phyloP scores from a whole-genome alignment of 768 basidiomycete genomes.

The Boletus huronensis region DNA sequence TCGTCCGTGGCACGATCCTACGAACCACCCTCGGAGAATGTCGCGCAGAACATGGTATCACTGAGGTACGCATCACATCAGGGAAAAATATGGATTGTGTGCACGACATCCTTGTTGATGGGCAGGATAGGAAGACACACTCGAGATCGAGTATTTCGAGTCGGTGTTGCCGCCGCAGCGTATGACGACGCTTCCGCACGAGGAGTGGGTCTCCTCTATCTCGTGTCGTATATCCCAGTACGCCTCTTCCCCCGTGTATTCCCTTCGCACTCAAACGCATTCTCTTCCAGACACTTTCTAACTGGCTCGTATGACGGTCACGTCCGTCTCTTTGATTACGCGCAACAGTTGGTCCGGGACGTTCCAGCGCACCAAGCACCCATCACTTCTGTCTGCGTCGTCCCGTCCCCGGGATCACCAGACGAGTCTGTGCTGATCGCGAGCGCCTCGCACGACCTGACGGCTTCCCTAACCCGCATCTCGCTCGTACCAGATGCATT shows the following conservation, averaged over 20 bases:
- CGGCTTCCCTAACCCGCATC: slow-evolving; percentile 50
- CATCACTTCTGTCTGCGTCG: slow-evolving; percentile 59
- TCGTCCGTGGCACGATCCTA: slow-evolving; percentile 76
- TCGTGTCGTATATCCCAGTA: slow-evolving; percentile 14
- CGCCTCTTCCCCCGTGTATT: neutral
- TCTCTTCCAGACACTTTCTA: slow-evolving; percentile 53
- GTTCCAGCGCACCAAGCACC: slow-evolving; percentile 58
- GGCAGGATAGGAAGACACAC: slow-evolving; percentile 69
- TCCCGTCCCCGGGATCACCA: slow-evolving; percentile 37
- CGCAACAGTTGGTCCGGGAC: slow-evolving; percentile 52
- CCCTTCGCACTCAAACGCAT: neutral
- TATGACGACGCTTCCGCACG: slow-evolving; percentile 74
- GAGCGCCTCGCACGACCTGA: slow-evolving; percentile 77
- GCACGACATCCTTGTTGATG: slow-evolving; percentile 8
- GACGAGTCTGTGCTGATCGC: slow-evolving; percentile 45
- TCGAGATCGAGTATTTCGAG: slow-evolving; percentile 90
- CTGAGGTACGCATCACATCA: neutral
- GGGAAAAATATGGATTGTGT: neutral
- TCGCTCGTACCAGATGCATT: slow-evolving; percentile 8
- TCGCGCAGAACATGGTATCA: neutral
- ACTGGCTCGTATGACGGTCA: slow-evolving; percentile 81
- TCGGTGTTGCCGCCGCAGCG: slow-evolving; percentile 84
- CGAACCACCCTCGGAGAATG: slow-evolving; percentile 46
- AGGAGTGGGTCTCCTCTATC: slow-evolving; percentile 69
- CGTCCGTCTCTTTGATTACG: slow-evolving; percentile 70